Evolutionary conservation across 2,329 filamentous ascomycete species (phyloP).

Genomic region (Alternaria sp.): DNA sequence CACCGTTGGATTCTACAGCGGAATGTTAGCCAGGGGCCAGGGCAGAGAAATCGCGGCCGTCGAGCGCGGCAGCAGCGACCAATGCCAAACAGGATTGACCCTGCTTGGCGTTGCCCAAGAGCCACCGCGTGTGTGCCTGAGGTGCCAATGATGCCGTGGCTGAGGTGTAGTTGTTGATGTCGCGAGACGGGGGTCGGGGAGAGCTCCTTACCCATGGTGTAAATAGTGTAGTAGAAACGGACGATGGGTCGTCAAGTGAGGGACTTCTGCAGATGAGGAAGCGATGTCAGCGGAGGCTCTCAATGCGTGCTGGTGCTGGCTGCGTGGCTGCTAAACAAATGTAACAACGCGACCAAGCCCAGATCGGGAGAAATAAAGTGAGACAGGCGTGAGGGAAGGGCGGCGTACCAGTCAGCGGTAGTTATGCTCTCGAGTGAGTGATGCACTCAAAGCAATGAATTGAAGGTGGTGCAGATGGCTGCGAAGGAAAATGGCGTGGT

Average conservation of each 20-base stretch:
- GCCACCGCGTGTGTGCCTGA: conserved; percentile 17
- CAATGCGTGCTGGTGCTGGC: conserved; percentile 19
- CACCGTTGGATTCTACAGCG: conserved; percentile 54
- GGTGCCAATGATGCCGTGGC: conserved; percentile 11
- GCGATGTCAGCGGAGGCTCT: conserved; percentile 29
- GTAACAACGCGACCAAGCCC: conserved; percentile 42
- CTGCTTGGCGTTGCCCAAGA: conserved; percentile 8
- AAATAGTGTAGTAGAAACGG: conserved; percentile 38
- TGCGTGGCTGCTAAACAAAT: conserved; percentile 37
- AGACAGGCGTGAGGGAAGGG: conserved; percentile 28
- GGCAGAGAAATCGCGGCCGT: conserved; percentile 10
- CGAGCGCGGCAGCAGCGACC: conserved; percentile 18
- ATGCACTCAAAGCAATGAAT: conserved; percentile 43
- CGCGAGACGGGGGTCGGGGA: conserved; percentile 18
- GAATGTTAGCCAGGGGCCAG: conserved; percentile 34
- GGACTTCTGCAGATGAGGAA: conserved; percentile 37
- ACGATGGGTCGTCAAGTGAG: conserved; percentile 39
- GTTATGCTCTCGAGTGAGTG: conserved; percentile 44
- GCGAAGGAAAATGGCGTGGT: conserved; percentile 37
- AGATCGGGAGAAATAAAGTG: conserved; percentile 43
- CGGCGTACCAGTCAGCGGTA: conserved; percentile 47
- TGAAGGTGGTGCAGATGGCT: conserved; percentile 25
- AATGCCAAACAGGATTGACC: conserved; percentile 17
- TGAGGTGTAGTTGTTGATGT: conserved; percentile 12
- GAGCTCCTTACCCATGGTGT: conserved; percentile 48